Evolutionary conservation across 192 early-diverging fungal genomes (phyloP).

Genomic region (Oehlia diaphana): DNA sequence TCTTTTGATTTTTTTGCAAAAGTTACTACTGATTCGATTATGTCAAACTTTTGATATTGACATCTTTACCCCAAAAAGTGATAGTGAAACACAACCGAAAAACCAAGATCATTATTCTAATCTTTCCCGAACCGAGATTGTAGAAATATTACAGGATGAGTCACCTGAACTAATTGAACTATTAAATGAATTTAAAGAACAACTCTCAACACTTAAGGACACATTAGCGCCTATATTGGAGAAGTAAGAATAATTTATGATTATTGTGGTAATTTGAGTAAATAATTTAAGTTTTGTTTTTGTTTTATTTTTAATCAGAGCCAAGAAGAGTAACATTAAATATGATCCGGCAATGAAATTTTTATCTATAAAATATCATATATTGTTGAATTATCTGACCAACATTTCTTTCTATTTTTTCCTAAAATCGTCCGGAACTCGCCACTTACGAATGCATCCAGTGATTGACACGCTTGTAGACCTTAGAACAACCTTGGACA

Average conservation of each 20-base stretch:
- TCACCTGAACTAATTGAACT: constrained; percentile 75
- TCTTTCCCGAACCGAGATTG: constrained; percentile 60
- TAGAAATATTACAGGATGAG: constrained; percentile 67
- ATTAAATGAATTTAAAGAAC: constrained; percentile 61
- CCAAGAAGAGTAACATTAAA: constrained; percentile 22
- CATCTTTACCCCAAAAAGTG: neutral
- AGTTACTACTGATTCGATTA: neutral
- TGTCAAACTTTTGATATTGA: no score
- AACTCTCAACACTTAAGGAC: constrained; percentile 38
- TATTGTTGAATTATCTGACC: constrained; percentile 74
- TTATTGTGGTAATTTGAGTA: neutral
- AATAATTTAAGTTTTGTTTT: no score
- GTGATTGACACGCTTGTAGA: constrained; percentile 79
- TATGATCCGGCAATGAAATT: constrained; percentile 37
- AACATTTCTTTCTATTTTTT: constrained; percentile 89
- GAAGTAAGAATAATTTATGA: constrained; percentile 28
- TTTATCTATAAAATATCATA: constrained; percentile 43
- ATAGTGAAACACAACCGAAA: neutral
- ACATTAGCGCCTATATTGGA: constrained; percentile 31
- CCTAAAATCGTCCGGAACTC: constrained; percentile 56
- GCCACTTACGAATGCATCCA: constrained; percentile 73
- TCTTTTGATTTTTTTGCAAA: neutral
- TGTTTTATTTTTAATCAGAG: constrained; percentile 15
- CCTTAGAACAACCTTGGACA: constrained; percentile 69
- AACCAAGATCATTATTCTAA: constrained; percentile 42